Percentiles rank a stretch among this genome's conserved stretches.
Evolutionary conservation across 2,329 filamentous ascomycete species (phyloP).

Genomic region (Colletotrichum viniferum): DNA sequence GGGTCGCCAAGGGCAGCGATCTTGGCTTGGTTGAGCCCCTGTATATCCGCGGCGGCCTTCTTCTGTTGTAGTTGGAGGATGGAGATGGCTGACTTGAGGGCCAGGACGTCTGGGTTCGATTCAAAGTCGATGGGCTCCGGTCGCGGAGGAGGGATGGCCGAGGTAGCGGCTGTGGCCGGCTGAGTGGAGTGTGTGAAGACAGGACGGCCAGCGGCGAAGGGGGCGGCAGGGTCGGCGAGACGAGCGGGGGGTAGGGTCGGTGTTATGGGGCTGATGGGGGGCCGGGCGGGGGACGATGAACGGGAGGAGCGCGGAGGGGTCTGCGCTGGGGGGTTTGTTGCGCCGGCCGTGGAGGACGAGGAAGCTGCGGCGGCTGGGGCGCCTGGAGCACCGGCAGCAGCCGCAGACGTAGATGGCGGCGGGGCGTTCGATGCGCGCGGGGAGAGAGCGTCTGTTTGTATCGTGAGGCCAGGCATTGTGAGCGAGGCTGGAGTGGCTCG

Average conservation of each 20-base stretch:
- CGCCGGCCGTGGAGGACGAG: neutral
- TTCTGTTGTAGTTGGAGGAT: slow-evolving; percentile 86
- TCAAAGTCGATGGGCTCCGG: slow-evolving; percentile 62
- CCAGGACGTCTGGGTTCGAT: slow-evolving; percentile 83
- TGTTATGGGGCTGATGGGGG: slow-evolving; percentile 60
- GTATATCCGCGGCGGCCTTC: slow-evolving; percentile 78
- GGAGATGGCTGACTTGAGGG: slow-evolving; percentile 82
- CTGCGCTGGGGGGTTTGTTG: slow-evolving; percentile 1
- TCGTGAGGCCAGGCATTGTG: slow-evolving; percentile 34
- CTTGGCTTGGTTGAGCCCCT: slow-evolving; percentile 71
- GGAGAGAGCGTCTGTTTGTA: slow-evolving; percentile 26
- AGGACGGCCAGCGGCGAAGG: slow-evolving; percentile 37
- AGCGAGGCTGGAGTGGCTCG: slow-evolving; percentile 5
- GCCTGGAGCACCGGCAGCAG: neutral
- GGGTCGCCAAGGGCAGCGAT: slow-evolving; percentile 73
- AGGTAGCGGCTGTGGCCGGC: slow-evolving; percentile 33
- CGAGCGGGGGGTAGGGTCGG: slow-evolving; percentile 48
- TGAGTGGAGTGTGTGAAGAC: slow-evolving; percentile 51
- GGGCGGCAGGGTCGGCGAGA: slow-evolving; percentile 27
- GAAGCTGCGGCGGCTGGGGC: neutral
- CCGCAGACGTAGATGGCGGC: neutral
- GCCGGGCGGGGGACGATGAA: slow-evolving; percentile 49
- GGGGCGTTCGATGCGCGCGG: slow-evolving; percentile 26
- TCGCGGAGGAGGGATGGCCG: slow-evolving; percentile 48
- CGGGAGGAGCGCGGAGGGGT: slow-evolving; percentile 27